These are phyloP conservation scores for Gastrolobium bilobum DNA, from an alignment of 306 rosid species.

Conservation along the genomic window DNA sequence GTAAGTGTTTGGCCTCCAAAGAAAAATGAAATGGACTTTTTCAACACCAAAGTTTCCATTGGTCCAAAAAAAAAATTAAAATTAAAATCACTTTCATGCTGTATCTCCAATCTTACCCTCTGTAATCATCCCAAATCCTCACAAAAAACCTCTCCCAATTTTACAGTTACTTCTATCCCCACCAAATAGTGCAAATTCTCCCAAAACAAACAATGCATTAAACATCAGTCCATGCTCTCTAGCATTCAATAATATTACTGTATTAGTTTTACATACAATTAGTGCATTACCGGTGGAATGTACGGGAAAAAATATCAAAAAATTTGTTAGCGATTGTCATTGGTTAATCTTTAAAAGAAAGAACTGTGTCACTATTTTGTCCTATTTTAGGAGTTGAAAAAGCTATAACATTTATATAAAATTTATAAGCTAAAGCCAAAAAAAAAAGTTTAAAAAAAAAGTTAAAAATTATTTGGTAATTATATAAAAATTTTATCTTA, in stretches of 20 bases:
- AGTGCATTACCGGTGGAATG: no score
- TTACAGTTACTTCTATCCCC: background rate
- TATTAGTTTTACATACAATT: background rate
- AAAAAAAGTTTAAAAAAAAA: no score
- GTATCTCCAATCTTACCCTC: background rate
- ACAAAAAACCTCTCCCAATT: background rate
- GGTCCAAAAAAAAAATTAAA: background rate
- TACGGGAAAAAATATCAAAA: no score
- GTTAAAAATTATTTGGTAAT: no score
- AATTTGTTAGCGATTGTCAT: no score
- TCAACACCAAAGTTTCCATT: background rate
- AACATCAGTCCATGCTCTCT: conserved; percentile 36
- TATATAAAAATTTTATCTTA: no score
- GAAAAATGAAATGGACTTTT: conserved; percentile 1
- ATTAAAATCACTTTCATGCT: background rate
- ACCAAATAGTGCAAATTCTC: conserved; percentile 8
- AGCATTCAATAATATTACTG: conserved; percentile 50
- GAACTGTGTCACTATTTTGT: no score
- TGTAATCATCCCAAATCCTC: conserved; percentile 14
- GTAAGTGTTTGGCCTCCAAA: background rate
- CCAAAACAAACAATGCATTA: conserved; percentile 8
- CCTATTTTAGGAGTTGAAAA: no score
- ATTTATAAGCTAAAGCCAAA: no score
- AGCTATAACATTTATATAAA: no score
- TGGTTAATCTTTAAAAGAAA: no score